Base-by-base conservation (phyloP, 768 basidiomycete species). In the Trametes cinnabarina region DNA sequence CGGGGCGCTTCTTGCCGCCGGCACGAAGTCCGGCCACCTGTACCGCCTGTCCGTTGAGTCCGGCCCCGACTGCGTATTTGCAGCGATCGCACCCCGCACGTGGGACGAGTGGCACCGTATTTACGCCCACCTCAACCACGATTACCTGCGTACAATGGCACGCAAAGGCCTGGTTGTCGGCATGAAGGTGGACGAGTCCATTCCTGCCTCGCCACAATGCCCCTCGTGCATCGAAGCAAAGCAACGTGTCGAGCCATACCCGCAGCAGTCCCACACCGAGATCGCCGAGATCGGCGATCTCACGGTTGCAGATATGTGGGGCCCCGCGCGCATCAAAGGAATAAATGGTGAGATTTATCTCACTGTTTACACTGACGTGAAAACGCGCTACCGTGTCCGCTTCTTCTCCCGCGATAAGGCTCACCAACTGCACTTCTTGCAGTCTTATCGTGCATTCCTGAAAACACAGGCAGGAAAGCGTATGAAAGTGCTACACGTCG, bases 401-500 rank as follows among this genome's bases (percentile, higher is more conserved):
- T 34, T 8, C 20, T 35, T 49, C 19, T 35, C 47, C 4, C 8
- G 22, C 3, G 10, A 49, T n/a, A 49, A 49, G 30, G 11, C 3
- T 2, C 3, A 49, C 5, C 19, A 19, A 20, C 15, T 49, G 19
- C 3, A 34, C 1, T 14, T 12, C 4, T 8, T 42, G 22, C n/a
- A 28, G 8, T 3, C 9, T 25, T 49, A 49, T 15, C 34, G 34
- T 3, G 19, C 47, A 3, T 37, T 34, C 32, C 51, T 68, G 10
- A 57, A 72, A 20, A 74, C 65, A 0, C 76, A 80, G 30, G 52
- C 57, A 0, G 65, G 62, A 4, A 52, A 52, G 0, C 14, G 32
- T 0, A 63, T 79, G 49, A 74, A 77, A 49, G 25, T 41, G 4
- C 55, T 82, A 1, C 75, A 71, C 37, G 73, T 71, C 0, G 79